Evolutionary conservation across 2,329 filamentous ascomycete genomes (phyloP), one percentile per base, ranked within the genome.

Genomic region (Chaetomium globosum): DNA sequence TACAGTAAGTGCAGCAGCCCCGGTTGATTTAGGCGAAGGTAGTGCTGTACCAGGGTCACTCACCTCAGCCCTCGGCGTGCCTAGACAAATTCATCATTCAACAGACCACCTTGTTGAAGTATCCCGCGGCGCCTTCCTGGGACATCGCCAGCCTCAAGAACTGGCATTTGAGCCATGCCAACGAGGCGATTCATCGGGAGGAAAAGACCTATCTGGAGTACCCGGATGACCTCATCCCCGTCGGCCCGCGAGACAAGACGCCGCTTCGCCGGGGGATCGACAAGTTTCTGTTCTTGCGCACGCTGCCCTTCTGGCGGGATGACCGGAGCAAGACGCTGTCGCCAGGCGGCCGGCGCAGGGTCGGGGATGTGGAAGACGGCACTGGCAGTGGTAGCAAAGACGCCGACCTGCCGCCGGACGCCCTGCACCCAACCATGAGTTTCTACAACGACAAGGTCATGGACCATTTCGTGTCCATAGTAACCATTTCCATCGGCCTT

Each of bases 1-100:
- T 52, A 52, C 49, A 52, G 49, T 52, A 26, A 52, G 49, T 52
- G 26, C 26, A 26, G 49, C 49, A 52, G 6, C 49, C 49, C 49
- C 49, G 21, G 4, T 53, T 31, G 51, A 30, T 30, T 30, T 30
- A 49, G 23, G 26, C 12, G 8, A 30, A 53, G 19, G 23, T 30
- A 49, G 31, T 33, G 31, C 31, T 3, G 31, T 6, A 33, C 31
- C 31, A 33, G 9, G 5, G 23, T 31, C 26, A 53, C 23, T 53
- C 26, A 53, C 23, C 51, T 30, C 26, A 26, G n/a, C 49, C 21
- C 49, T 52, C 5, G 9, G n/a, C 49, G 51, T n/a, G 3, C 51
- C 23, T 9, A 53, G 51, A 53, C 12, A 53, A 53, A 23, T 30
- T 53, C 26, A 31, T 53, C 26, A 13, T 53, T 26, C 51, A 53